These are phyloP conservation scores for Lactarius indigo DNA, from an alignment of 768 basidiomycete genomes.

Conservation along the genomic window DNA sequence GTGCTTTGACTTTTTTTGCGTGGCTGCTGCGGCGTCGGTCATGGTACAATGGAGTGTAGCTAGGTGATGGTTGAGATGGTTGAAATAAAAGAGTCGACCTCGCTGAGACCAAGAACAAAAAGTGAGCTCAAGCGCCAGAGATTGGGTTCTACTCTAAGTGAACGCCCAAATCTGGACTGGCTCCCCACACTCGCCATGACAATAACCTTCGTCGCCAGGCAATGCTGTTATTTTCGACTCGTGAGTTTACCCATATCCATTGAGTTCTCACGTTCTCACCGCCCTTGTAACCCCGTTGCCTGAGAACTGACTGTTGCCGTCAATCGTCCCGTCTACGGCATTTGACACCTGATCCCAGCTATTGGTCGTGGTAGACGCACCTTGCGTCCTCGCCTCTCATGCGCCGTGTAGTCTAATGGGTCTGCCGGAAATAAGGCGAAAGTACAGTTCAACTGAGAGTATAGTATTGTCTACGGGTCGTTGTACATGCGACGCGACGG, in stretches of 20 bases:
- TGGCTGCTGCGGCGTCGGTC: conserved; percentile 25
- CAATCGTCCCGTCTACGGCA: not conserved
- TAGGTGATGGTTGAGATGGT: conserved; percentile 22
- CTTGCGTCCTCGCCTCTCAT: too few relatives aligned
- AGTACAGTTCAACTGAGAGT: too few relatives aligned
- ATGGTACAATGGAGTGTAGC: conserved; percentile 13
- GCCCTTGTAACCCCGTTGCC: not conserved
- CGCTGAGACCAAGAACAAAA: conserved; percentile 16
- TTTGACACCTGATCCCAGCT: too few relatives aligned
- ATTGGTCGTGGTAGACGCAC: not conserved
- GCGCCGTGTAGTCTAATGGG: not conserved
- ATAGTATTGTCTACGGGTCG: too few relatives aligned
- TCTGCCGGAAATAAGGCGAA: too few relatives aligned
- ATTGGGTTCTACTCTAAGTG: not conserved
- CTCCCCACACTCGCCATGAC: not conserved
- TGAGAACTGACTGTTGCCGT: not conserved
- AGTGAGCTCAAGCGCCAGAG: conserved; percentile 5
- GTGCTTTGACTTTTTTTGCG: conserved; percentile 42
- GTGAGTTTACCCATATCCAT: not conserved
- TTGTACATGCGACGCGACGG: too few relatives aligned
- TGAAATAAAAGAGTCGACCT: conserved; percentile 14
- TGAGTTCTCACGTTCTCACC: not conserved
- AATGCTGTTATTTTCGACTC: not conserved
- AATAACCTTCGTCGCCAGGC: not conserved
- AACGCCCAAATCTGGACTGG: conserved; percentile 9